phyloP scores from a whole-genome alignment of 108 stramenopile species.

The Aurantiochytrium sp. region DNA sequence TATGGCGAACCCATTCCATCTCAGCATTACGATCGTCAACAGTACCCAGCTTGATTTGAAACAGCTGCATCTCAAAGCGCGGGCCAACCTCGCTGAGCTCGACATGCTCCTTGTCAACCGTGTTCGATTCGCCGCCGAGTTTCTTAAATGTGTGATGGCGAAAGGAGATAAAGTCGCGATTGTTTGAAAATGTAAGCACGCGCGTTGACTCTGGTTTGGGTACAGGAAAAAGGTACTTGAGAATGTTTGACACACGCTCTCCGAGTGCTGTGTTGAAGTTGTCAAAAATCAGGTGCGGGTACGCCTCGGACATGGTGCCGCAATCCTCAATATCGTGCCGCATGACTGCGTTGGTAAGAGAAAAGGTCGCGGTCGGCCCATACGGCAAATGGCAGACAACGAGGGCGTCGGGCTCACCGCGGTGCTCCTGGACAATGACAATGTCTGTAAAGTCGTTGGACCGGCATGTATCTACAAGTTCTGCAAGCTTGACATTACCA shows the following conservation, averaged over 20 bases:
- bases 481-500: conserved; percentile 77
- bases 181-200: conserved; percentile 87
- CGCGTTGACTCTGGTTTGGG: conserved; percentile 74
- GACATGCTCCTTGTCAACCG: conserved; percentile 45
- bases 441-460: conserved; percentile 90
- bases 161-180: conserved; percentile 88
- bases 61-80: conserved; percentile 92
- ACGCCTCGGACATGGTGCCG: conserved; percentile 88
- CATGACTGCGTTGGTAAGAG: conserved; percentile 74
- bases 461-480: conserved; percentile 75
- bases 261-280: conserved; percentile 75
- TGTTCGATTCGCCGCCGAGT: background rate
- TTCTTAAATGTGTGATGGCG: conserved; percentile 95
- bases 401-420: conserved; percentile 97
- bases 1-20: conserved; percentile 89
- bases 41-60: conserved; percentile 87
- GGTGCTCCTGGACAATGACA: conserved; percentile 87
- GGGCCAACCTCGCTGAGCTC: conserved; percentile 90
- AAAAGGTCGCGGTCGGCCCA: conserved; percentile 95
- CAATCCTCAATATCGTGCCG: conserved; percentile 84
- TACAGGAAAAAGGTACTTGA: conserved; percentile 90
- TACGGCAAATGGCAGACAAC: conserved; percentile 92
- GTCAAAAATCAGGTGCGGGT: conserved; percentile 83
- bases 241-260: conserved; percentile 74
- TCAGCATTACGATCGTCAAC: conserved; percentile 91